Evolutionary conservation across 2,329 filamentous ascomycete genomes (phyloP), one percentile per base, ranked within the genome.

Genomic region (Fusarium torulosum): DNA sequence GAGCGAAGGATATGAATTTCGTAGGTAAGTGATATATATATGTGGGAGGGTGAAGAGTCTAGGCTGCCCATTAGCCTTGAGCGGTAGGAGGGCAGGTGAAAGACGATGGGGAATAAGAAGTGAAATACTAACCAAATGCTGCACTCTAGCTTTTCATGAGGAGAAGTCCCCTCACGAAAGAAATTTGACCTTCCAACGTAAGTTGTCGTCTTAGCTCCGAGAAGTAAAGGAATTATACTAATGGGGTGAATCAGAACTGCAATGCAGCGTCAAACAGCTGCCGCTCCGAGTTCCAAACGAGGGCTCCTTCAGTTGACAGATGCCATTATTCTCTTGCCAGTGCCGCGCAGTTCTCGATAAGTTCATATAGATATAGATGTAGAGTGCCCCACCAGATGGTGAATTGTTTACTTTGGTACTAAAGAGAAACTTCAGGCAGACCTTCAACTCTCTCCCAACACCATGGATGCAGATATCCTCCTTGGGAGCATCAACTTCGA

Each of bases 221-320:
- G 19, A 23, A 44, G 6, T 19, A 37, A 27, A 25, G 7, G 9
- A 9, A 17, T 41, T 15, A 8, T 44, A 38, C 6, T 25, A 5
- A 25, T 6, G 9, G 17, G 7, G 21, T 67, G 35, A 51, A 33
- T 45, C 45, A 11, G 25, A 47, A 23, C 63, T 47, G 17, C 15
- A 43, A 13, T 13, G 52, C 11, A 59, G 37, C 63, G 44, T 17
- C 59, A 47, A 49, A n/a, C 41, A 20, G 25, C 20, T 38, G 47
- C 33, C 35, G 11, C 13, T 4, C 20, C 23, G 7, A 40, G 27
- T 21, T 1, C 14, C 25, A 29, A 43, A 29, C n/a, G 9, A 5
- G 8, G 17, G 35, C 17, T 11, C 10, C 35, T 10, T 11, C 4
- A 19, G n/a, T 37, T n/a, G 20, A 20, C 17, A 29, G 7, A 11